phyloP scores from a whole-genome alignment of 805 yeast genomes.

The Saitoella complicata region DNA sequence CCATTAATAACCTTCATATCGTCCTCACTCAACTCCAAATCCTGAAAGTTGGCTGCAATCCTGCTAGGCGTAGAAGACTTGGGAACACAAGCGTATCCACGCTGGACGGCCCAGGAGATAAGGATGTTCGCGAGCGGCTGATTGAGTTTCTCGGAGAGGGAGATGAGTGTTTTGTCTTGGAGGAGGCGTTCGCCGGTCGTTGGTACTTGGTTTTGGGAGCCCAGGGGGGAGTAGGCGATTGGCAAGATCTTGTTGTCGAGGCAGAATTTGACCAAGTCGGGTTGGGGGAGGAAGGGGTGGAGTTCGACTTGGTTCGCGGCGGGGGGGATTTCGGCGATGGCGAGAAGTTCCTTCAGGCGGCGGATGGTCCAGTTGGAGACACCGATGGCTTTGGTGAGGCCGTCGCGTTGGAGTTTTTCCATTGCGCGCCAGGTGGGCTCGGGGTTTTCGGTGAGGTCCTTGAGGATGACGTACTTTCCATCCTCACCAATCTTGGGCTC shows the following conservation, averaged over 20 bases:
- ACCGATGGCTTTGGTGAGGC: constrained; percentile 47
- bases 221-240: constrained; percentile 53
- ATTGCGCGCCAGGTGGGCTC: constrained; percentile 45
- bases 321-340: constrained; percentile 31
- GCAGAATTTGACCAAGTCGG: constrained; percentile 28
- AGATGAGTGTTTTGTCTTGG: constrained; percentile 27
- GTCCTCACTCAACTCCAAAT: constrained; percentile 25
- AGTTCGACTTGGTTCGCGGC: constrained; percentile 53
- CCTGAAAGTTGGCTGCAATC: constrained; percentile 29
- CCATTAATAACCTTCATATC: constrained; percentile 22
- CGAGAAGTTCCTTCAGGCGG: constrained; percentile 45
- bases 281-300: constrained; percentile 33
- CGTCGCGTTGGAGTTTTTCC: constrained; percentile 41
- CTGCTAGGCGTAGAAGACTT: constrained; percentile 47
- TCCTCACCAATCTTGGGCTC: constrained; percentile 16
- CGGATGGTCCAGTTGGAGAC: constrained; percentile 56
- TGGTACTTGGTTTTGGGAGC: constrained; percentile 22
- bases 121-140: constrained; percentile 22
- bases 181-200: constrained; percentile 47
- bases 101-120: background rate
- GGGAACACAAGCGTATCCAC: background rate
- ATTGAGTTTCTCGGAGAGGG: constrained; percentile 39
- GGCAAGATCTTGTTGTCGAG: constrained; percentile 29
- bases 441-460: constrained; percentile 18
- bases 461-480: constrained; percentile 24